phyloP scores from a whole-genome alignment of 768 basidiomycete genomes.

The Tremella yokohamensis region DNA sequence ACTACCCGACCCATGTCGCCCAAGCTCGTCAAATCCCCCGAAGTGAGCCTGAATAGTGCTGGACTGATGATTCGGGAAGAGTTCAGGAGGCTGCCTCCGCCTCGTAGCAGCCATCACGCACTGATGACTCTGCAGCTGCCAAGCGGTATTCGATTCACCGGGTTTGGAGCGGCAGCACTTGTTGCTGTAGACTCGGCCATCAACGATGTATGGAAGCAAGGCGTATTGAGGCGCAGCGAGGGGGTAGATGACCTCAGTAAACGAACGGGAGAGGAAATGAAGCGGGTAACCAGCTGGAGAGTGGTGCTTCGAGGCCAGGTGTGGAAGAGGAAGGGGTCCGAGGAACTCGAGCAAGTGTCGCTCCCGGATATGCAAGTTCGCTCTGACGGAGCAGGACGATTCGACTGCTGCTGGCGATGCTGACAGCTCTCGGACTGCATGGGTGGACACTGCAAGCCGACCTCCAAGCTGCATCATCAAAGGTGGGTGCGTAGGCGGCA shows the following conservation, averaged over 20 bases:
- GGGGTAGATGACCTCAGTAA: conserved; percentile 3
- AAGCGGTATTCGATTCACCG: conserved; percentile 24
- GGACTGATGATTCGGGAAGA: conserved; percentile 36
- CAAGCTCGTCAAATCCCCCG: conserved; percentile 39
- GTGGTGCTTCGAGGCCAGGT: conserved; percentile 29
- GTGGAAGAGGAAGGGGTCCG: conserved; percentile 36
- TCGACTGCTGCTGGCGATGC: conserved; percentile 30
- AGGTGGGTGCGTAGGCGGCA: conserved; percentile 12
- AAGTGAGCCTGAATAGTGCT: conserved; percentile 9
- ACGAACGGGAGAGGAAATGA: not conserved
- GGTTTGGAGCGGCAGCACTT: conserved; percentile 27
- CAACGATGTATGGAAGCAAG: conserved; percentile 21
- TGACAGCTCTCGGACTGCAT: conserved; percentile 30
- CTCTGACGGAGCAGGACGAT: conserved; percentile 17
- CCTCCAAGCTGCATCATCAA: conserved; percentile 29
- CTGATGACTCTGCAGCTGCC: conserved; percentile 21
- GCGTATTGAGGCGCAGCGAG: conserved; percentile 20
- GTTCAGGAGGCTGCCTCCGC: conserved; percentile 17
- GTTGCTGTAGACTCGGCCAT: conserved; percentile 21
- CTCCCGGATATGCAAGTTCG: not conserved
- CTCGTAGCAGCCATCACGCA: conserved; percentile 19
- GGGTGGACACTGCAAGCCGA: conserved; percentile 33
- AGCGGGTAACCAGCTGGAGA: conserved; percentile 23
- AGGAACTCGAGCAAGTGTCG: conserved; percentile 40
- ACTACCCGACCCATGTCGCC: conserved; percentile 19